Conservation (phyloP, 331 rosid genomes). For the Malus hybrid region DNA sequence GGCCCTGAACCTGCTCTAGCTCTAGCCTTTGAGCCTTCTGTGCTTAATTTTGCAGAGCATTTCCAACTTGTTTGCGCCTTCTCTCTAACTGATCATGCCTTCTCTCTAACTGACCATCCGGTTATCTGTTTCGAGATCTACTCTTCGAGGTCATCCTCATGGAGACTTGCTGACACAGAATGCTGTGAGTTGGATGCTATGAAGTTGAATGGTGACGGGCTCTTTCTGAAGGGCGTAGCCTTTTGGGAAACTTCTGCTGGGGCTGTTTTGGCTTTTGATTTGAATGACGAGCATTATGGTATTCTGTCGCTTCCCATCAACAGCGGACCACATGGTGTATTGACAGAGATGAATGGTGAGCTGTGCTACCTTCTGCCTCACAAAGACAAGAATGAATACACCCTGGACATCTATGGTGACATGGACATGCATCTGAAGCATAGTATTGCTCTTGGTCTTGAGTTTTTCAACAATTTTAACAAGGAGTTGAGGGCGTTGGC, state of each 20-base stretch:
- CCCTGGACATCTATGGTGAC: slow-evolving; percentile 24
- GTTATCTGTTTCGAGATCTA: slow-evolving; percentile 26
- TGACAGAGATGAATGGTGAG: slow-evolving; percentile 20
- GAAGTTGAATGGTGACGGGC: slow-evolving; percentile 19
- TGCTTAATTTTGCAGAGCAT: slow-evolving; percentile 14
- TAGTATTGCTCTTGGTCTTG: slow-evolving; percentile 1
- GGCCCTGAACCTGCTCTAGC: slow-evolving; percentile 15
- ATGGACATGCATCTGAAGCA: slow-evolving; percentile 20
- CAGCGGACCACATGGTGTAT: slow-evolving; percentile 8
- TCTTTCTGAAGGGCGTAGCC: slow-evolving; percentile 15
- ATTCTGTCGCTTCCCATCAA: slow-evolving; percentile 15
- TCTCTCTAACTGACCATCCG: slow-evolving; percentile 1
- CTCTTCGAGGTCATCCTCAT: slow-evolving; percentile 38
- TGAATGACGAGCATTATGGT: slow-evolving; percentile 25
- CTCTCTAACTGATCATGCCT: slow-evolving; percentile 1
- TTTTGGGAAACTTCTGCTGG: slow-evolving; percentile 33
- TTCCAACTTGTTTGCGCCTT: slow-evolving; percentile 30
- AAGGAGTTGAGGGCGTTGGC: slow-evolving; percentile 18
- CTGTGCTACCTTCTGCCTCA: slow-evolving; percentile 27
- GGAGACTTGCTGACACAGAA: slow-evolving; percentile 19
- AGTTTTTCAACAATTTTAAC: neutral
- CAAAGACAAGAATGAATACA: neutral
- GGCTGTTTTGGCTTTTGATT: slow-evolving; percentile 23
- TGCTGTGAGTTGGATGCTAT: slow-evolving; percentile 16
- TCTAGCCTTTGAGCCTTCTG: slow-evolving; percentile 24